A percentile compares a stretch with the other conserved stretches of the same genome.
These are phyloP conservation scores for Capsicum rhomboideum DNA, from an alignment of 257 asterid genomes.

Conservation along the genomic window DNA sequence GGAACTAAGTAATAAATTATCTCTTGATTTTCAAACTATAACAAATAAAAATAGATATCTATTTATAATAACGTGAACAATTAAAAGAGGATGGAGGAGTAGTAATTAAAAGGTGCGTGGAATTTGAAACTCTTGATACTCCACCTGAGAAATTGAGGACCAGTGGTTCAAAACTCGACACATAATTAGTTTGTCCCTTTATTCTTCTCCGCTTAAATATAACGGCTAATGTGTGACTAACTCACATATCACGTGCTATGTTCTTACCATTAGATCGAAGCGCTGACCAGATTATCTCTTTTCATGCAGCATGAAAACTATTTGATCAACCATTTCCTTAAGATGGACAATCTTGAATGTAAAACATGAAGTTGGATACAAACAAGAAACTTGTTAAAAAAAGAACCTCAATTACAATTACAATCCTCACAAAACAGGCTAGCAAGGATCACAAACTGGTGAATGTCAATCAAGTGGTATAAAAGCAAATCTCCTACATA, in stretches of 20 bases:
- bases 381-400: neutral
- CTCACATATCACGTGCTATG: neutral
- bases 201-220: neutral
- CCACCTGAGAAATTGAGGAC: no score
- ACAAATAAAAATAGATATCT: no score
- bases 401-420: neutral
- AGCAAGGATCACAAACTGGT: neutral
- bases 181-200: neutral
- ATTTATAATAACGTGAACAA: no score
- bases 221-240: no score
- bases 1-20: no score
- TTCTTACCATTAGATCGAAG: neutral
- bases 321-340: neutral
- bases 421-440: neutral
- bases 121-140: no score
- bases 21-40: no score
- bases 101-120: no score
- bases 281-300: neutral
- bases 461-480: conserved; percentile 1
- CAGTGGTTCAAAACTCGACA: no score
- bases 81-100: no score
- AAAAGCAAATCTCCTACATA: conserved; percentile 4
- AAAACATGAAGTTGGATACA: neutral
- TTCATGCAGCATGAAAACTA: neutral
- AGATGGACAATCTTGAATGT: neutral